Percentiles rank a stretch among this genome's conserved stretches.
phyloP scores from a whole-genome alignment of 139 green algal species.

The Chlorella sorokiniana region DNA sequence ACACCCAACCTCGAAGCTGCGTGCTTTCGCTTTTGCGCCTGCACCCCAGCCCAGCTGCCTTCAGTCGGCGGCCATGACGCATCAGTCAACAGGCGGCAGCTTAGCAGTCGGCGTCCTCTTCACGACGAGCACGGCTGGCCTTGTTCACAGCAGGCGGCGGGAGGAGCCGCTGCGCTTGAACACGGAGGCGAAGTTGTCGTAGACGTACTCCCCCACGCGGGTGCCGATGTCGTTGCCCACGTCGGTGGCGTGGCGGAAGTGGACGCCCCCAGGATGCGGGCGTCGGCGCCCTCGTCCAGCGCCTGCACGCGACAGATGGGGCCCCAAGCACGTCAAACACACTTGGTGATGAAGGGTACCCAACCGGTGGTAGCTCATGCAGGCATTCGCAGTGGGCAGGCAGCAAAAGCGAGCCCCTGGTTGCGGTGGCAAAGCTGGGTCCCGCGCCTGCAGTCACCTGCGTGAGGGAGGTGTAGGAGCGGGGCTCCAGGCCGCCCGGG shows the following conservation, averaged over 20 bases:
- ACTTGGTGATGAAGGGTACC: background rate
- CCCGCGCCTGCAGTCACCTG: background rate
- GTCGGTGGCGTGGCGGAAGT: conserved; percentile 10
- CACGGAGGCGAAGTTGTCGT: background rate
- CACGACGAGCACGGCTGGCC: too few species aligned
- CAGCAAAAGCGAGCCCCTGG: background rate
- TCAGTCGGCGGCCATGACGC: too few species aligned
- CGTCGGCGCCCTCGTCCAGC: conserved; percentile 19
- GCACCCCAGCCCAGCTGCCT: too few species aligned
- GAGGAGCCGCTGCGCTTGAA: too few species aligned
- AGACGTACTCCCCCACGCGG: background rate
- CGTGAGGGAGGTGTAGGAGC: conserved; percentile 34
- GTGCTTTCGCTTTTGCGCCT: too few species aligned
- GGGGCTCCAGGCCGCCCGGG: conserved; percentile 1
- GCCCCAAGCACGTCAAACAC: background rate
- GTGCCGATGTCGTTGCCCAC: conserved; percentile 3
- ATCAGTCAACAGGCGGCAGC: too few species aligned
- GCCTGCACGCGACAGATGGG: background rate
- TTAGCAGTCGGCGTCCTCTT: too few species aligned
- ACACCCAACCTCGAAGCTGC: too few species aligned
- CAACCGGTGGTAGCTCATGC: background rate
- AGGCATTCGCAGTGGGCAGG: background rate
- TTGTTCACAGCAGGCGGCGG: too few species aligned
- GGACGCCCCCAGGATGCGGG: conserved; percentile 23
- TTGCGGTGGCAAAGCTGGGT: background rate